Evolutionary conservation across 2,329 filamentous ascomycete genomes (phyloP).

Genomic region (Dactylella cylindrospora): DNA sequence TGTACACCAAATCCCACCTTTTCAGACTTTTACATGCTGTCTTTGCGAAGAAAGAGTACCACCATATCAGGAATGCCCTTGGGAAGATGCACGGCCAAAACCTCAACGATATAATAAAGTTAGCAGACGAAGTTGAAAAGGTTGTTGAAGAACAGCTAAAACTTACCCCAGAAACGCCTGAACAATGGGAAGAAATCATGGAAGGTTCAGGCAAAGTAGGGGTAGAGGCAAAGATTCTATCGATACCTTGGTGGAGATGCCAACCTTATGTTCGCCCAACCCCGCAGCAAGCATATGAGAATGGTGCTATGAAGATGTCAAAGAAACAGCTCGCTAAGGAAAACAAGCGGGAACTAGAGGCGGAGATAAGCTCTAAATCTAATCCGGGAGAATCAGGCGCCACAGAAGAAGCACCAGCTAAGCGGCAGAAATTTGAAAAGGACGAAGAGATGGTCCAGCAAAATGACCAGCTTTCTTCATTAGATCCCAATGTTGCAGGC

Average conservation of each 20-base stretch:
- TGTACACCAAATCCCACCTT: slow-evolving; percentile 83
- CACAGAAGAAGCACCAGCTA: slow-evolving; percentile 51
- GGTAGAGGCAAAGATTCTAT: slow-evolving; percentile 34
- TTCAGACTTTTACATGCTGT: slow-evolving; percentile 88
- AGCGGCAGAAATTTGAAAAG: slow-evolving; percentile 44
- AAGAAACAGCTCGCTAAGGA: slow-evolving; percentile 60
- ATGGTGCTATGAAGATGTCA: slow-evolving; percentile 66
- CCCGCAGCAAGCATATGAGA: slow-evolving; percentile 45
- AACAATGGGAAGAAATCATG: slow-evolving; percentile 55
- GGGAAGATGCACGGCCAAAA: slow-evolving; percentile 69
- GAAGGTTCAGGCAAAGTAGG: slow-evolving; percentile 45
- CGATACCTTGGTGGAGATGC: slow-evolving; percentile 48
- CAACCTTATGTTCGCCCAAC: slow-evolving; percentile 46
- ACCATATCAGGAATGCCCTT: slow-evolving; percentile 80
- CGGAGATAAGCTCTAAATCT: slow-evolving; percentile 48
- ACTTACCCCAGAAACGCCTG: slow-evolving; percentile 51
- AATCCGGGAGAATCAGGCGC: slow-evolving; percentile 49
- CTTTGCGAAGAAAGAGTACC: slow-evolving; percentile 67
- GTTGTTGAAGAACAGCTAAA: slow-evolving; percentile 72
- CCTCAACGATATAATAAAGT: slow-evolving; percentile 71
- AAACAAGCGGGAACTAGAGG: slow-evolving; percentile 56
- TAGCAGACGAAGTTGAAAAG: slow-evolving; percentile 75
- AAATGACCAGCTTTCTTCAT: slow-evolving; percentile 3
- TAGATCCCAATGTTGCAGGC: slow-evolving; percentile 9
- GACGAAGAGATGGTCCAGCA: slow-evolving; percentile 3